Conservation (phyloP, 306 rosid genomes). For the Cucurbita ficifolia region DNA sequence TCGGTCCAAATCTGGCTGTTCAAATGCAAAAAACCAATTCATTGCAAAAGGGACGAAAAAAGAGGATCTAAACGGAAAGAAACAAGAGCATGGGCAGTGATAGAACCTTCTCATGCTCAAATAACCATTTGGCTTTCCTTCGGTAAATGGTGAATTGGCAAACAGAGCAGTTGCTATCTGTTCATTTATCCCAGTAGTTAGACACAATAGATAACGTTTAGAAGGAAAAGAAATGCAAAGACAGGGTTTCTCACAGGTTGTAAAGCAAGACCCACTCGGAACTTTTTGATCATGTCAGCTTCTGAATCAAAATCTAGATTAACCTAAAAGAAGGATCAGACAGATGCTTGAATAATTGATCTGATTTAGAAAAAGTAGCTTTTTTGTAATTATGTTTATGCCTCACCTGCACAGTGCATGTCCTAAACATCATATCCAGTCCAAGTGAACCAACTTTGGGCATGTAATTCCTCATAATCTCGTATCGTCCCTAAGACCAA, state of each 20-base stretch:
- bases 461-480: slow-evolving; percentile 90
- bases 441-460: slow-evolving; percentile 96
- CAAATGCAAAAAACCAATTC: slow-evolving; percentile 11
- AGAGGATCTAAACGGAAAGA: not conserved
- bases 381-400: not conserved
- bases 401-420: slow-evolving; percentile 95
- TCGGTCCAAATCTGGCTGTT: slow-evolving; percentile 93
- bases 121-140: slow-evolving; percentile 91
- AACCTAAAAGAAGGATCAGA: slow-evolving; percentile 33
- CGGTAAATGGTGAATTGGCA: slow-evolving; percentile 92
- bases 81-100: slow-evolving; percentile 10
- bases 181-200: slow-evolving; percentile 22
- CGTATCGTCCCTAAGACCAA: slow-evolving; percentile 75
- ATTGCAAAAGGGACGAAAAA: not conserved
- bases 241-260: slow-evolving; percentile 69
- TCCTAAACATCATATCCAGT: slow-evolving; percentile 97
- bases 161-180: slow-evolving; percentile 99
- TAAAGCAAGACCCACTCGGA: slow-evolving; percentile 86
- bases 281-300: slow-evolving; percentile 87
- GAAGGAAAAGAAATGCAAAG: not conserved
- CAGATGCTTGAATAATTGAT: not conserved
- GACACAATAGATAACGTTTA: slow-evolving; percentile 4
- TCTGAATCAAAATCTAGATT: slow-evolving; percentile 94
- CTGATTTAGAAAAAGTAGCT: not conserved
- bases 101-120: slow-evolving; percentile 86